Evolutionary conservation across 345 rosid species (phyloP).

Genomic region (Populus tremula): DNA sequence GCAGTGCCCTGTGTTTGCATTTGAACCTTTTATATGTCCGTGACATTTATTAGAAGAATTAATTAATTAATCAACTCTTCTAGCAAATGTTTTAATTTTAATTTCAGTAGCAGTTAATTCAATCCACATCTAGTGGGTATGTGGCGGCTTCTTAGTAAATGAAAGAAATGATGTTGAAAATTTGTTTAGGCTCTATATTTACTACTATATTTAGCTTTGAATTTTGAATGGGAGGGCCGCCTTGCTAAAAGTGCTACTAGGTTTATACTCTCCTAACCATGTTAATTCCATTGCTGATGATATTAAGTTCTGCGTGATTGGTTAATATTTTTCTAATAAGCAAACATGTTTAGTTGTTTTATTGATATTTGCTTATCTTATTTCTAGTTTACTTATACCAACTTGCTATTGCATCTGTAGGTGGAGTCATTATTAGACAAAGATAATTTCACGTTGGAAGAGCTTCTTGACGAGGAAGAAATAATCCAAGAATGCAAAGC

Average conservation of each 20-base stretch:
- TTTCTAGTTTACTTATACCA: background rate
- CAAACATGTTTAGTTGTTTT: background rate
- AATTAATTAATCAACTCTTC: background rate
- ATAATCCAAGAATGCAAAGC: conserved; percentile 99
- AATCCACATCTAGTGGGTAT: background rate
- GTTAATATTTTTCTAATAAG: background rate
- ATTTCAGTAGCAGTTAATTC: background rate
- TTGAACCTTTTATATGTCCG: background rate
- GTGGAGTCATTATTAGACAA: conserved; percentile 89
- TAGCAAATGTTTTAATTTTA: no score
- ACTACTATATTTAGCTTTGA: background rate
- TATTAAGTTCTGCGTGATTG: background rate
- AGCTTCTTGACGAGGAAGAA: conserved; percentile 99
- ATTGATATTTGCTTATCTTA: background rate
- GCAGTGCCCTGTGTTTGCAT: background rate
- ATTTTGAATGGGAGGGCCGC: conserved; percentile 4
- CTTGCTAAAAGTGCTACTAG: background rate
- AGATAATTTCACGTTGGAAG: conserved; percentile 88
- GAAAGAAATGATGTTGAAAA: background rate
- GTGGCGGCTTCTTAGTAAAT: background rate
- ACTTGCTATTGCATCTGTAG: conserved; percentile 33
- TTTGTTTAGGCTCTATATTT: background rate
- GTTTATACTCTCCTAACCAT: background rate
- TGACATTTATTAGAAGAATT: background rate
- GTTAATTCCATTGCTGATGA: background rate